phyloP scores from a whole-genome alignment of 2,329 filamentous ascomycete species.

The Neurospora crassa region DNA sequence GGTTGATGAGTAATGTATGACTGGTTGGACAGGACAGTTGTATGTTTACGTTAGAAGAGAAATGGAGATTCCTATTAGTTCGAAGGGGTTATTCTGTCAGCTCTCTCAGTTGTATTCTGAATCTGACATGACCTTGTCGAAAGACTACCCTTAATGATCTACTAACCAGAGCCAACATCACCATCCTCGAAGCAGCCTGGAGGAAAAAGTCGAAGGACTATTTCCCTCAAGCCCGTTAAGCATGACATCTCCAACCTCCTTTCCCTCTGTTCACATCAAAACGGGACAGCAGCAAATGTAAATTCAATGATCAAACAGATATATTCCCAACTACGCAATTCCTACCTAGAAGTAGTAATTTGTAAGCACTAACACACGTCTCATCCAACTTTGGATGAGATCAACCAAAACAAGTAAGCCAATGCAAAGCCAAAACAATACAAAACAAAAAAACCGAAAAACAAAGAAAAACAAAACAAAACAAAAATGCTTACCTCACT shows the following conservation, averaged over 20 bases:
- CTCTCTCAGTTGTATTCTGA: not conserved
- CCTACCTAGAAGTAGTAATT: not conserved
- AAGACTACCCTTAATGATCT: not conserved
- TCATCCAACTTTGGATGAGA: not conserved
- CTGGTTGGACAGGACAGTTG: not conserved
- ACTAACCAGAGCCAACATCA: not conserved
- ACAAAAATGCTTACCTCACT: not conserved
- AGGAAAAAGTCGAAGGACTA: accelerated
- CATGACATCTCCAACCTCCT: not conserved
- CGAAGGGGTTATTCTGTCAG: not conserved
- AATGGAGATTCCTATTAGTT: not conserved
- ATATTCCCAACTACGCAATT: not conserved
- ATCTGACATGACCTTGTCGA: not conserved
- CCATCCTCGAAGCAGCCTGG: not conserved
- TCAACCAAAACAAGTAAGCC: not conserved
- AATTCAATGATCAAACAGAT: not conserved
- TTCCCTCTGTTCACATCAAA: not conserved
- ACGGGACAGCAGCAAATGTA: not conserved
- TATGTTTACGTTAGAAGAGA: not conserved
- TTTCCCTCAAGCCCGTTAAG: not conserved
- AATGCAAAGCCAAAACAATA: not conserved
- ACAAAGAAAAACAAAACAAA: not conserved
- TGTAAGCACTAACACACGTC: not conserved
- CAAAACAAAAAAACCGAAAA: no score
- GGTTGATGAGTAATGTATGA: constrained; percentile 56